Evolutionary conservation across 1,284 basidiomycete genomes (phyloP).

Genomic region (Sanghuangporus weigelae): DNA sequence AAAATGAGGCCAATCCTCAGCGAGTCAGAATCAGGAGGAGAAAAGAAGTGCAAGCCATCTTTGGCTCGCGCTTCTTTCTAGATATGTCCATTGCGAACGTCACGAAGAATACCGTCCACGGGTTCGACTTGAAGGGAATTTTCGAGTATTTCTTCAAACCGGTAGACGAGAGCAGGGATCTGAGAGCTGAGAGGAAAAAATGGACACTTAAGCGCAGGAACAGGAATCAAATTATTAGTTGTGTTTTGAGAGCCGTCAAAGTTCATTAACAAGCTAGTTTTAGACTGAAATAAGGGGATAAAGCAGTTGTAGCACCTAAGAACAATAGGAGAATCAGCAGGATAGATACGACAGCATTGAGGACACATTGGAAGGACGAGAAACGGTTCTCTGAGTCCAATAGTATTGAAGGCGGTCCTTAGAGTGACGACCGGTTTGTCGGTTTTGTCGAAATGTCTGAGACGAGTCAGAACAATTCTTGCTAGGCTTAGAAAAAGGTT

Average conservation of each 20-base stretch:
- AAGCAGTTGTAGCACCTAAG: neutral
- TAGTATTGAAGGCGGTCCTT: neutral
- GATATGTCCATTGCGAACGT: conserved; percentile 13
- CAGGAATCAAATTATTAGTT: neutral
- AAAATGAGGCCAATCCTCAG: conserved; percentile 10
- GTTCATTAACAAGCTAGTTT: neutral
- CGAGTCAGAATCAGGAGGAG: neutral
- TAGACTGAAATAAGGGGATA: neutral
- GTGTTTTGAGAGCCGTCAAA: neutral
- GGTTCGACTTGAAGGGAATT: neutral
- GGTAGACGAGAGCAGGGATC: conserved; percentile 10
- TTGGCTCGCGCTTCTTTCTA: conserved; percentile 14
- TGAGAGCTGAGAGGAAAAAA: neutral
- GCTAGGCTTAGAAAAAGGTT: neutral
- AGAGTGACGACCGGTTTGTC: neutral
- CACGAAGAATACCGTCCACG: neutral
- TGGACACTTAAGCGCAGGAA: neutral
- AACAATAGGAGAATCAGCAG: neutral
- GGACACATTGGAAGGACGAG: conserved; percentile 1
- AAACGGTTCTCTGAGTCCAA: conserved; percentile 2
- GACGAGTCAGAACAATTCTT: neutral
- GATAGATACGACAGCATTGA: neutral
- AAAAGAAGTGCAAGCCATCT: conserved; percentile 19
- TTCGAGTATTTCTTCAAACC: conserved; percentile 4
- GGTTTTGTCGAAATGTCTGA: neutral